phyloP scores from a whole-genome alignment of 495 filamentous ascomycete genomes.

The Aspergillus baeticus region DNA sequence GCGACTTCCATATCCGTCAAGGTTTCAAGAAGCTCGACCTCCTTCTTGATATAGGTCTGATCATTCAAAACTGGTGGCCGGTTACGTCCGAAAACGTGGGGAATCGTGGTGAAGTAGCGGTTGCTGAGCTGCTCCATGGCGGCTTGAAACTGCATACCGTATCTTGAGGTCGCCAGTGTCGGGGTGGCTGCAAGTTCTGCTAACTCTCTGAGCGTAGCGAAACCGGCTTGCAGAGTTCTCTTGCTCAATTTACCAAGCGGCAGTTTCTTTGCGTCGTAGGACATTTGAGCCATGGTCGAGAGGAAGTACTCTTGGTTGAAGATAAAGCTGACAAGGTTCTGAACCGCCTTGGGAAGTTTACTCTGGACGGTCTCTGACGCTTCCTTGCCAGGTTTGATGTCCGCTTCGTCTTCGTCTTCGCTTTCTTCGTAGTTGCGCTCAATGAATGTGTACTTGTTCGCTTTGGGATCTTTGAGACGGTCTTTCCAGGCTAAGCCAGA shows the following conservation, averaged over 20 bases:
- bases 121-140: conserved; percentile 66
- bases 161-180: conserved; percentile 41
- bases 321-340: conserved; percentile 73
- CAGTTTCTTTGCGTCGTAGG: conserved; percentile 75
- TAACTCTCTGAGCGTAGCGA: conserved; percentile 70
- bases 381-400: conserved; percentile 31
- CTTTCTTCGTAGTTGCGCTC: conserved; percentile 67
- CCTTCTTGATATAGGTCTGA: conserved; percentile 59
- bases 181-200: conserved; percentile 59
- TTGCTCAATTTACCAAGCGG: conserved; percentile 84
- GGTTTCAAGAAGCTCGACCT: conserved; percentile 74
- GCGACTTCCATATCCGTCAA: conserved; percentile 82
- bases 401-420: conserved; percentile 40
- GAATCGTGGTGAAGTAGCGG: conserved; percentile 76
- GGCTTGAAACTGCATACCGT: conserved; percentile 31
- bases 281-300: conserved; percentile 63
- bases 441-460: conserved; percentile 73
- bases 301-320: conserved; percentile 73
- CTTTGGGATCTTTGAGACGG: conserved; percentile 56
- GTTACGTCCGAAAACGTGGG: conserved; percentile 74
- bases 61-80: conserved; percentile 63
- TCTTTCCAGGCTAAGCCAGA: conserved; percentile 67
- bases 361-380: conserved; percentile 39
- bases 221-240: conserved; percentile 67
- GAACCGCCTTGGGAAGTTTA: conserved; percentile 55